Base-by-base conservation (phyloP, 2,329 filamentous ascomycete species). In the Didymella glomerata region DNA sequence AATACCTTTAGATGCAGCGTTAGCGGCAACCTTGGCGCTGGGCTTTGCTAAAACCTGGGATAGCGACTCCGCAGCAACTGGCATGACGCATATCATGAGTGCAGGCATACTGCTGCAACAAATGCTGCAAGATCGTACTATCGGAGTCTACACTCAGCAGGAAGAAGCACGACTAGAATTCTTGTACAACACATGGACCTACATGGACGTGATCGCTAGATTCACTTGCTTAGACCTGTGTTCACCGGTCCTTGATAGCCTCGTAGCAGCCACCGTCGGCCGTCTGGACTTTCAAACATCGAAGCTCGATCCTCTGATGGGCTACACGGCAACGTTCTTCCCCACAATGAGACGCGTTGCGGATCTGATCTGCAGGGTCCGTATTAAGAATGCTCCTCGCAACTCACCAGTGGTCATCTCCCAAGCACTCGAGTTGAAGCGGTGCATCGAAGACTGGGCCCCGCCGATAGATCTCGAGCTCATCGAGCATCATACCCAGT, bases 41-140 rank as follows among this genome's bases (percentile, higher is more conserved):
- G 87, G 86, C 2, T 90, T 90, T 68, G 84, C 87, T 0, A 87
- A 90, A 67, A 86, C 86, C 1, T 91, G 88, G 87, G 87, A 90
- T 66, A 83, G 84, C 54, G 84, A 88, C 59, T 87, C 60, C 13
- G 47, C 85, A 25, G 84, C 84, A 9, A 88, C 86, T 14, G 88
- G 88, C 11, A 87, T 88, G 48, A 82, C 86, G 55, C 87, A 90
- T 73, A 82, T 90, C 46, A 83, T 84, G 55, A 86, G 86, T 20
- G 88, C 88, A 4, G 86, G 85, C 64, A 81, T 84, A 22, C 73
- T 90, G 30, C 82, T 90, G 46, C 82, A 84, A 48, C 84, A 85
- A 68, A 83, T 86, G 4, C 71, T 89, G 16, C 75, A 77, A 36
- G 74, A 80, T 57, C 78, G 82, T 64, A 68, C 76, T 62, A 68